Conservation (phyloP, 352 stramenopile genomes). For the Phytopythium kandeliae region DNA sequence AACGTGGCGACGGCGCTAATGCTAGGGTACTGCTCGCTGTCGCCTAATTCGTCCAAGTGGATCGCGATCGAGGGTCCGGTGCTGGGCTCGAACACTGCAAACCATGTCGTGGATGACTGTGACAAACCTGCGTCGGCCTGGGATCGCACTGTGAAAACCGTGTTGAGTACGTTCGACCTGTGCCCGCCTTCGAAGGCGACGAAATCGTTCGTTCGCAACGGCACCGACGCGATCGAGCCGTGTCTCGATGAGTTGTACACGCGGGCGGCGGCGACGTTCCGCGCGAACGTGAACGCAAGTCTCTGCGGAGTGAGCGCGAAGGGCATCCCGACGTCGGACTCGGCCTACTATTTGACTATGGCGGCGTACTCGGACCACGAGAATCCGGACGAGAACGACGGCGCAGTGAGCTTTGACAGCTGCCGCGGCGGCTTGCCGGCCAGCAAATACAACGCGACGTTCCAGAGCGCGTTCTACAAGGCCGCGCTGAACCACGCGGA, state of each 20-base stretch:
- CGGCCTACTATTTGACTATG: conserved; percentile 10
- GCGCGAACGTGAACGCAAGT: conserved; percentile 12
- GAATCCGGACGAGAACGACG: conserved; percentile 20
- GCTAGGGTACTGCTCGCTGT: conserved; percentile 21
- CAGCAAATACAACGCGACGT: conserved; percentile 13
- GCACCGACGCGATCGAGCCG: conserved; percentile 1
- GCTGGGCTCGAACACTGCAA: conserved; percentile 16
- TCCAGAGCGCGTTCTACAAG: conserved; percentile 18
- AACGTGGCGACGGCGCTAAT: conserved; percentile 21
- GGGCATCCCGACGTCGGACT: conserved; percentile 17
- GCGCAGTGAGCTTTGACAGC: conserved; percentile 29
- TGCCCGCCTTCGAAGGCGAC: conserved; percentile 22
- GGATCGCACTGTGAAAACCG: conserved; percentile 4
- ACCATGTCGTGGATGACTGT: conserved; percentile 13
- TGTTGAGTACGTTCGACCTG: conserved; percentile 15
- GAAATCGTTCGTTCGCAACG: conserved; percentile 16
- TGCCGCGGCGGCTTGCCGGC: conserved; percentile 11
- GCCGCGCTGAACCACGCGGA: conserved; percentile 30
- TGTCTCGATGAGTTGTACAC: conserved; percentile 22
- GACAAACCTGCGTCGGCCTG: conserved; percentile 5
- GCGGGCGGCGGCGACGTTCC: conserved; percentile 9
- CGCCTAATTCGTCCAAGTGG: conserved; percentile 24
- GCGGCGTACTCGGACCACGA: conserved; percentile 13
- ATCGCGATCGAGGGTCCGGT: conserved; percentile 32
- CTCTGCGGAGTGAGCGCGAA: conserved; percentile 31